Base-by-base conservation (phyloP, 164 flowering plant species). In the Chloranthus sessilifolius region DNA sequence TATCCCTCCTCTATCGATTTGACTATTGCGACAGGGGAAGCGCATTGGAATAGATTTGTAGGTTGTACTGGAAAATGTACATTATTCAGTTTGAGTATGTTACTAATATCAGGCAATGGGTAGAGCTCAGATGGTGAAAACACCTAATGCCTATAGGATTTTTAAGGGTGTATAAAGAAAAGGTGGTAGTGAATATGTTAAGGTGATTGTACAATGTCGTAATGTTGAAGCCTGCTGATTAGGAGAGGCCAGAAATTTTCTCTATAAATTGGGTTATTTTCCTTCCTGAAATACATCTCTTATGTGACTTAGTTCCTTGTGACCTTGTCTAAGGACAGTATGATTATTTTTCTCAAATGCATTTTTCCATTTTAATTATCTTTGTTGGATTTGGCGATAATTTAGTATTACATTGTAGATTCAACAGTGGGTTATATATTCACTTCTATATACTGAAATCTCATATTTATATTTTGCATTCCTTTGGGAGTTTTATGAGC, bases 31-130 rank as follows among this genome's bases (percentile, higher is more conserved):
- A 46, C 67, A 53, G 60, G 54, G 53, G 71, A 70, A 76, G 73
- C 58, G 62, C 20, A 62, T 48, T 42, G 48, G n/a, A 75, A 71
- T 56, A 67, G 72, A 74, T n/a, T 45, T 59, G 74, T 55, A 63
- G 71, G 68, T 69, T 77, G 83, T 79, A 77, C 65, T n/a, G n/a
- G 65, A 62, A 48, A 74, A 58, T 85, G 88, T 85, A 82, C 80
- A 77, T 78, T 79, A 65, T 74, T 67, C 76, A 75, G 79, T 77
- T 73, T 65, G 81, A 74, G 78, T 62, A 58, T 74, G 72, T 73
- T n/a, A 73, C 76, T 73, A 80, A 78, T 73, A 75, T 67, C 73
- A 74, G 81, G 73, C 62, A 64, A 21, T 37, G 58, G 69, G 62
- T 58, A 80, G 59, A 83, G 83, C 71, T 73, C 80, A 72, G 71